Base-by-base conservation (phyloP, 768 basidiomycete species). In the Coprinopsis sp. region DNA sequence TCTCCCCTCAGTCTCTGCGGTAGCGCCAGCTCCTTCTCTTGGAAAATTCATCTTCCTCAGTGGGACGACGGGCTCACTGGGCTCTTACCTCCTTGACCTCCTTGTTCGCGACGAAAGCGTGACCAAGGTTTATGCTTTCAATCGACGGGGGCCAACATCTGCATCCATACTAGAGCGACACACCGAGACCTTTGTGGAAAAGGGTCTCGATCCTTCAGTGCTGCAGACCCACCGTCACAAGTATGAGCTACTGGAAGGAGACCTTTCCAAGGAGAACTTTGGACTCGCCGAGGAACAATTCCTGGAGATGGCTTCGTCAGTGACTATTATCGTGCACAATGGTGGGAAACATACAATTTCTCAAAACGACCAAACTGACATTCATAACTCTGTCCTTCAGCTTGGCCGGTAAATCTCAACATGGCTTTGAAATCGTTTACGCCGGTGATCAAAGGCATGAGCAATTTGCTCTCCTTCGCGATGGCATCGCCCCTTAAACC, bases 341-440 rank as follows among this genome's bases (percentile, higher is more conserved):
- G n/a, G n/a, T 31, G 8, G 10, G n/a, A 8, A 31, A 8, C n/a
- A n/a, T 8, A 8, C 8, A 8, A n/a, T 31, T 8, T n/a, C n/a
- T 8, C 10, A 8, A 8, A 8, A 8, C 10, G 10, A 8, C 30
- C n/a, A n/a, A 31, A n/a, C 30, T n/a, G 30, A n/a, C n/a, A n/a
- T n/a, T n/a, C n/a, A n/a, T n/a, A n/a, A n/a, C n/a, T 31, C 8
- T 31, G 8, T 8, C n/a, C 30, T 8, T 8, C 30, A 31, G 30
- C 30, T 8, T 70, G 69, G 69, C 59, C 50, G 16, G 60, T 68
- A 6, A 59, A 71, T 49, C 70, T 71, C 60, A 31, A 31, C 10
- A 31, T 31, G 30, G 8, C 30, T n/a, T 31, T 31, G n/a, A 31
- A 31, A 31, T 31, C 30, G 10, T 31, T 31, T n/a, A n/a, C 10